phyloP scores from a whole-genome alignment of 371 early-diverging fungal species.

The Syncephalastrum sp. region DNA sequence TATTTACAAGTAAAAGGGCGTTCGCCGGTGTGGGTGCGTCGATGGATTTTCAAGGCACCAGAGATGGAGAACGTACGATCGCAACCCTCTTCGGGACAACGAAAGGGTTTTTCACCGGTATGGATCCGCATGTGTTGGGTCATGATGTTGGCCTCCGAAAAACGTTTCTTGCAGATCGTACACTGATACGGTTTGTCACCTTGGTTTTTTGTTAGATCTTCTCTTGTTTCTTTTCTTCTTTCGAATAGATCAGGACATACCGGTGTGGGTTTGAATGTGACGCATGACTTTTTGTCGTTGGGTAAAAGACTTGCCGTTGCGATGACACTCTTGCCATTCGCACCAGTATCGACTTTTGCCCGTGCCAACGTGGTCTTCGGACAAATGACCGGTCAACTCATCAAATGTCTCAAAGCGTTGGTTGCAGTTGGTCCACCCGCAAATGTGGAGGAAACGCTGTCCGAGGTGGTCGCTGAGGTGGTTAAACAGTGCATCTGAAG shows the following conservation, averaged over 20 bases:
- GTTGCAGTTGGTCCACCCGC: slow-evolving; percentile 62
- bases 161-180: slow-evolving; percentile 73
- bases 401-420: slow-evolving; percentile 60
- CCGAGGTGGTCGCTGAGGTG: slow-evolving; percentile 69
- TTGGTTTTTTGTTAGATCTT: background rate
- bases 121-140: slow-evolving; percentile 83
- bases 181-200: slow-evolving; percentile 88
- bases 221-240: background rate
- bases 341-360: slow-evolving; percentile 78
- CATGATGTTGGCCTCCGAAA: slow-evolving; percentile 80
- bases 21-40: slow-evolving; percentile 68
- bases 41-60: slow-evolving; percentile 70
- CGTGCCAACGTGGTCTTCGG: slow-evolving; percentile 72
- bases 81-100: slow-evolving; percentile 70
- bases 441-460: slow-evolving; percentile 41
- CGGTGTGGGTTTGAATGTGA: slow-evolving; percentile 83
- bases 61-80: slow-evolving; percentile 73
- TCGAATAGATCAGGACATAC: slow-evolving; percentile 5
- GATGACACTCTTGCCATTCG: slow-evolving; percentile 73
- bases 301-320: slow-evolving; percentile 65
- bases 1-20: slow-evolving; percentile 77
- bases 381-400: slow-evolving; percentile 70
- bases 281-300: slow-evolving; percentile 85
- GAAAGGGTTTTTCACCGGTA: slow-evolving; percentile 87
- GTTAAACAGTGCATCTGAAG: slow-evolving; percentile 59